These are phyloP conservation scores for Bonnemaisonia californica DNA, from an alignment of 31 red algal species.

Conservation along the genomic window DNA sequence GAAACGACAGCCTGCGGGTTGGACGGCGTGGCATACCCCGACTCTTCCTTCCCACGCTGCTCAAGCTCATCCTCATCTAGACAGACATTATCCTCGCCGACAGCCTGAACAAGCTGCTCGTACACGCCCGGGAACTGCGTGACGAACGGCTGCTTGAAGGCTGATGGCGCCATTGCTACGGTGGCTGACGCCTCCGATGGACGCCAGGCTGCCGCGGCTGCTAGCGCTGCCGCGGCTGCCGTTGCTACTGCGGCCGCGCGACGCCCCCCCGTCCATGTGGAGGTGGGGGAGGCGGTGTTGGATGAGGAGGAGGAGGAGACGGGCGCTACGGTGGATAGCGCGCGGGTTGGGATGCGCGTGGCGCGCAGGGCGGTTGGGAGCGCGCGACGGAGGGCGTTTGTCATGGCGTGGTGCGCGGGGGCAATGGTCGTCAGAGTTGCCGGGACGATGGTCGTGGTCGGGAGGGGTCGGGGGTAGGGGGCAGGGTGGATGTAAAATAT, in stretches of 20 bases:
- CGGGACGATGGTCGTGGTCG: too few species aligned
- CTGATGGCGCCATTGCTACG: background rate
- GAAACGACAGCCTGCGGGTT: constrained; percentile 89
- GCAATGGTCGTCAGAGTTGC: too few species aligned
- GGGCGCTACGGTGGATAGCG: background rate
- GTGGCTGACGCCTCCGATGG: background rate
- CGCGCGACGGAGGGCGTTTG: background rate
- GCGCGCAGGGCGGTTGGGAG: background rate
- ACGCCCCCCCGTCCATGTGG: background rate
- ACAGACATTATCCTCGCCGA: constrained; percentile 64
- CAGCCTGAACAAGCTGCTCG: constrained; percentile 37
- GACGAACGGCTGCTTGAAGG: constrained; percentile 65
- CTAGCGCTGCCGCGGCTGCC: background rate
- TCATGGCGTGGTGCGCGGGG: too few species aligned
- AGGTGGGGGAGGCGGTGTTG: background rate
- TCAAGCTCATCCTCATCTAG: constrained; percentile 81
- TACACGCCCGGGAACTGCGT: constrained; percentile 68
- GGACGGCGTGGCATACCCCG: constrained; percentile 76
- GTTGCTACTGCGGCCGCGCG: background rate
- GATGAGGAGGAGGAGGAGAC: background rate
- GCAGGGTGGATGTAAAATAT: background rate
- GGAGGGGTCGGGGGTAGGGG: background rate
- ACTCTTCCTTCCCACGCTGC: constrained; percentile 73
- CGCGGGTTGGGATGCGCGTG: background rate
- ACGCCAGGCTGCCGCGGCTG: background rate